Evolutionary conservation across 805 yeast species (phyloP).

Genomic region (Ascoidea asiatica): DNA sequence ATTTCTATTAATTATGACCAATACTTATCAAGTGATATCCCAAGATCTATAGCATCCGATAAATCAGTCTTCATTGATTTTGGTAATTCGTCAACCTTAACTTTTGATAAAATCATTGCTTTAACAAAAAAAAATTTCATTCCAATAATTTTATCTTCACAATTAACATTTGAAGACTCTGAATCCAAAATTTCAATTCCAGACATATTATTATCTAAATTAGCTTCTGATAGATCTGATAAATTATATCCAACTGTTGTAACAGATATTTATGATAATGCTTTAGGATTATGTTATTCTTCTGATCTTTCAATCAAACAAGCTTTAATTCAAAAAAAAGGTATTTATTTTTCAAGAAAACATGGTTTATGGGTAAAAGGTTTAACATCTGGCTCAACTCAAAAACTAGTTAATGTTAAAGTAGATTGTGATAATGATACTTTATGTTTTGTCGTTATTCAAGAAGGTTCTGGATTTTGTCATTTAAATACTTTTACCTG

Average conservation of each 20-base stretch:
- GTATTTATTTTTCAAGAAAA: conserved; percentile 85
- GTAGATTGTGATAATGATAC: conserved; percentile 92
- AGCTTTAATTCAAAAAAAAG: conserved; percentile 69
- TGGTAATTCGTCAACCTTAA: conserved; percentile 8
- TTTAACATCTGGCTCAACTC: conserved; percentile 92
- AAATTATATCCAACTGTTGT: conserved; percentile 80
- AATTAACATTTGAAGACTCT: conserved; percentile 12
- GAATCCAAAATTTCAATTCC: conserved; percentile 21
- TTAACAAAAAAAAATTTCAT: conserved; percentile 13
- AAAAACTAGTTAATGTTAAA: conserved; percentile 50
- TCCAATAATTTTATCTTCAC: conserved; percentile 13
- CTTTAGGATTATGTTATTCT: conserved; percentile 86
- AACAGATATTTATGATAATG: conserved; percentile 49
- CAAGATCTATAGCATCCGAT: conserved; percentile 9
- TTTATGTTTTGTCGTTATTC: conserved; percentile 74
- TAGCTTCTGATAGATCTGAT: conserved; percentile 76
- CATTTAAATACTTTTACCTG: conserved; percentile 71
- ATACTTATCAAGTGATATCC: conserved; percentile 10
- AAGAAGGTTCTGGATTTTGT: conserved; percentile 83
- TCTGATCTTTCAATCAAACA: conserved; percentile 69
- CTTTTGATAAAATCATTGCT: conserved; percentile 10
- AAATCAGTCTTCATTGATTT: conserved; percentile 11
- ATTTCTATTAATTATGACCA: conserved; percentile 1
- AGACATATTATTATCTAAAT: conserved; percentile 32
- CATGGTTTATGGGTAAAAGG: conserved; percentile 96